These are phyloP conservation scores for Globisporangium nunn DNA, from an alignment of 352 stramenopile genomes.

Conservation along the genomic window DNA sequence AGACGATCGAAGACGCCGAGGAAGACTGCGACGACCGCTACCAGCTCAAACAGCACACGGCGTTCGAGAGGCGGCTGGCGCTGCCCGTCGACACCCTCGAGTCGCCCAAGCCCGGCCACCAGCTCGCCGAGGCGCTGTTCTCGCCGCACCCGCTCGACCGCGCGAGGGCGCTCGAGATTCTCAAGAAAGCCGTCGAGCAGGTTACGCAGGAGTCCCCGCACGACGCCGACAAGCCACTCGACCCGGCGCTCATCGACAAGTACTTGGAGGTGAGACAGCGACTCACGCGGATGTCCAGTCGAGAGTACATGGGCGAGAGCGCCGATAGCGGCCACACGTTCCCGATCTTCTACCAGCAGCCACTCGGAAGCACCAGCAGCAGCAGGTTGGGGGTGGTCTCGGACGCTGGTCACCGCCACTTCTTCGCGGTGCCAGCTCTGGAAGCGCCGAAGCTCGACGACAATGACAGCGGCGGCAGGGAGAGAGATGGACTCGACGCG, in stretches of 20 bases:
- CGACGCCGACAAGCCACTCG: slow-evolving; percentile 12
- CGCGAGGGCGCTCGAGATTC: slow-evolving; percentile 40
- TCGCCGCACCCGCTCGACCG: slow-evolving; percentile 41
- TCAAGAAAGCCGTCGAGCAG: slow-evolving; percentile 41
- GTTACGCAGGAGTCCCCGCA: slow-evolving; percentile 17
- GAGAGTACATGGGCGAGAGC: background rate
- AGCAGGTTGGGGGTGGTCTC: slow-evolving; percentile 15
- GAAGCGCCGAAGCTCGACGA: slow-evolving; percentile 1
- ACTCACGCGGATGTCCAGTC: slow-evolving; percentile 22
- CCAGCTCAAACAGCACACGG: background rate
- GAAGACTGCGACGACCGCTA: slow-evolving; percentile 5
- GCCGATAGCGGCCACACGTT: slow-evolving; percentile 4
- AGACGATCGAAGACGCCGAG: slow-evolving; percentile 4
- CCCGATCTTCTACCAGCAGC: slow-evolving; percentile 5
- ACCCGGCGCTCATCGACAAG: slow-evolving; percentile 38
- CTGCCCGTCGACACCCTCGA: slow-evolving; percentile 14
- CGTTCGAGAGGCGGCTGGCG: slow-evolving; percentile 5
- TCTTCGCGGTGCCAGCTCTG: background rate
- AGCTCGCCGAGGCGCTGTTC: slow-evolving; percentile 60
- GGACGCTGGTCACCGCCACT: background rate
- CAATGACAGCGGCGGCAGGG: slow-evolving; percentile 6
- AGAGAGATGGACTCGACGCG: slow-evolving; percentile 29
- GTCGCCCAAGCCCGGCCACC: slow-evolving; percentile 28
- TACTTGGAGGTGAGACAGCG: slow-evolving; percentile 41
- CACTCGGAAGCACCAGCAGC: slow-evolving; percentile 13